Evolutionary conservation across 1,139 yeast species (phyloP).

Genomic region (Geotrichum candidum): DNA sequence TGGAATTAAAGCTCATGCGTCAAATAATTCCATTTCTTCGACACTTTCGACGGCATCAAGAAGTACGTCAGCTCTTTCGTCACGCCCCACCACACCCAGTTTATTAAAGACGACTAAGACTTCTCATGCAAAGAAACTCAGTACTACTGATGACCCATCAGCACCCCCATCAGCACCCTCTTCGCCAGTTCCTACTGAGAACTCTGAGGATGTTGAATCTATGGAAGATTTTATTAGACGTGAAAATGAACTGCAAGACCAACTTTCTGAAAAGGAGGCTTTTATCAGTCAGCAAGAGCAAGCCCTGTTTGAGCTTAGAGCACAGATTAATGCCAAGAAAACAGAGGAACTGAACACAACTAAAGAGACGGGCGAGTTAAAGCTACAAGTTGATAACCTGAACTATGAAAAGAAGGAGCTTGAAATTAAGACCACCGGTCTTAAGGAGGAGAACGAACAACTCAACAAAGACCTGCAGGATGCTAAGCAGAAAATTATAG

Average conservation of each 20-base stretch:
- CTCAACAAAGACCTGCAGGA: slow-evolving; percentile 26
- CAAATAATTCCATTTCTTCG: neutral
- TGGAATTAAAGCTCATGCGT: neutral
- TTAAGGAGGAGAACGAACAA: slow-evolving; percentile 29
- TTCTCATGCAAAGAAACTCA: neutral
- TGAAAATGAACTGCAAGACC: slow-evolving; percentile 36
- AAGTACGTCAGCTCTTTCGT: slow-evolving; percentile 11
- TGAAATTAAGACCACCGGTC: slow-evolving; percentile 26
- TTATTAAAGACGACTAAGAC: neutral
- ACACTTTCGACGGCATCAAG: slow-evolving; percentile 2
- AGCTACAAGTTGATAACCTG: slow-evolving; percentile 28
- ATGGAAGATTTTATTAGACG: slow-evolving; percentile 31
- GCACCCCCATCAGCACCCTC: neutral
- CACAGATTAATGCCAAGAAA: slow-evolving; percentile 4
- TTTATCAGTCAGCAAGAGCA: slow-evolving; percentile 27
- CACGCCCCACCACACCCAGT: slow-evolving; percentile 17
- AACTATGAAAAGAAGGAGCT: slow-evolving; percentile 32
- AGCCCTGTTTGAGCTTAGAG: slow-evolving; percentile 10
- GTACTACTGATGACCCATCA: neutral
- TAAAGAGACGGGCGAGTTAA: slow-evolving; percentile 20
- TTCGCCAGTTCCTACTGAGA: neutral
- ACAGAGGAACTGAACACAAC: neutral
- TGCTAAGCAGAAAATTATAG: slow-evolving; percentile 15
- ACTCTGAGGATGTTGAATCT: slow-evolving; percentile 6
- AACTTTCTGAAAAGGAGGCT: slow-evolving; percentile 31